These are phyloP conservation scores for Vitis labrusca DNA, from an alignment of 164 flowering plant genomes.

Conservation along the genomic window DNA sequence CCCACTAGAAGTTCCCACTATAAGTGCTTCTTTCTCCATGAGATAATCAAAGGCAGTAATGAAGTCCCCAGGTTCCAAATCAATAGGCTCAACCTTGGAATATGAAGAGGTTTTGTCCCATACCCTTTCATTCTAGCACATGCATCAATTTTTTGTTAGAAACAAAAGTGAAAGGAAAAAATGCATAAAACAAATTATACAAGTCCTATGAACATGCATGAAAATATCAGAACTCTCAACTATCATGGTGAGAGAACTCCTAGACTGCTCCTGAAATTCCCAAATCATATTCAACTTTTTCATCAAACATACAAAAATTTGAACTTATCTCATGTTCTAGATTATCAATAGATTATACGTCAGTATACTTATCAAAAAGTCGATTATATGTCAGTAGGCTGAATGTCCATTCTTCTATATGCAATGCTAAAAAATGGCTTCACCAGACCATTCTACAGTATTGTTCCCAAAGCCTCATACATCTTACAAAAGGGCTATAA, in stretches of 20 bases:
- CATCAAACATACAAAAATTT: background rate
- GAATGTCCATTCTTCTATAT: too few species aligned
- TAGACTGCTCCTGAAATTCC: background rate
- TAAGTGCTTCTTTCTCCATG: constrained; percentile 90
- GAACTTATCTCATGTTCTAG: background rate
- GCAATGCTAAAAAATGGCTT: too few species aligned
- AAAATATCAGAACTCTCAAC: too few species aligned
- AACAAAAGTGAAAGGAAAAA: background rate
- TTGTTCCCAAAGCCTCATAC: too few species aligned
- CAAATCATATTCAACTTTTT: background rate
- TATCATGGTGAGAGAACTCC: background rate
- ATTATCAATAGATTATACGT: background rate
- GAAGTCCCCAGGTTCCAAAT: constrained; percentile 71
- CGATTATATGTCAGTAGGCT: background rate
- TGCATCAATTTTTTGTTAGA: background rate
- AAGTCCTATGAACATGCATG: too few species aligned
- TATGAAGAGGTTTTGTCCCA: constrained; percentile 23
- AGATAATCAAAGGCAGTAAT: constrained; percentile 75
- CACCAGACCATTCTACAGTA: too few species aligned
- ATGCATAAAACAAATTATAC: too few species aligned
- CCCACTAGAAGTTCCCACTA: constrained; percentile 75
- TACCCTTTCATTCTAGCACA: constrained; percentile 41
- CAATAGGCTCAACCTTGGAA: constrained; percentile 42
- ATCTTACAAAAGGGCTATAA: too few species aligned
- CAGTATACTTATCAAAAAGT: background rate